These are phyloP conservation scores for Ilyonectria sp. DNA, from an alignment of 2,329 filamentous ascomycete species.

Conservation along the genomic window DNA sequence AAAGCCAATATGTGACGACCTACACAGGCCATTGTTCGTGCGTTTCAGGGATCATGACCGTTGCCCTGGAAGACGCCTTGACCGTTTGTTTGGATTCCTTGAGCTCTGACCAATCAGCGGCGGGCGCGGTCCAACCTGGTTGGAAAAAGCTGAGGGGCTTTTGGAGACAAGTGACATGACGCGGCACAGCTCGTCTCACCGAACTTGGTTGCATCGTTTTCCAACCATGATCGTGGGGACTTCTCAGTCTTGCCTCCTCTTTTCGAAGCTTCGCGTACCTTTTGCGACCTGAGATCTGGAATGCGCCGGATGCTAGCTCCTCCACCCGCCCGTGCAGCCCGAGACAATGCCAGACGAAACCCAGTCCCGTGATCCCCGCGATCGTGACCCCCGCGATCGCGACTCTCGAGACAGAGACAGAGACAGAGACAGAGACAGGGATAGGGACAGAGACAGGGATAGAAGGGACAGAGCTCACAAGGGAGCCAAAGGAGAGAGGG, in stretches of 20 bases:
- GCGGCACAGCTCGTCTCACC: slow-evolving; percentile 24
- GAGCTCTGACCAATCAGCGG: slow-evolving; percentile 37
- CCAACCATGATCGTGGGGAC: slow-evolving; percentile 33
- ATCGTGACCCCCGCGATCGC: slow-evolving; percentile 31
- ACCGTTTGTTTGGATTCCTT: slow-evolving; percentile 38
- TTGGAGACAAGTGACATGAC: slow-evolving; percentile 37
- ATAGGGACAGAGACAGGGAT: slow-evolving; percentile 5
- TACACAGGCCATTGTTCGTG: background rate
- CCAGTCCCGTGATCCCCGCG: slow-evolving; percentile 43
- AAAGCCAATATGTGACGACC: background rate
- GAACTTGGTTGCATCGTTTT: background rate
- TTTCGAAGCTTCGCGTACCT: slow-evolving; percentile 2
- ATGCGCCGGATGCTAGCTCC: slow-evolving; percentile 35
- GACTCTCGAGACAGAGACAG: slow-evolving; percentile 34
- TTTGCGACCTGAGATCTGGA: slow-evolving; percentile 36
- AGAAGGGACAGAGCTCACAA: slow-evolving; percentile 11
- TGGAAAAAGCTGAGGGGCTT: slow-evolving; percentile 44
- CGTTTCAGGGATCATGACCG: slow-evolving; percentile 24
- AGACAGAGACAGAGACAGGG: slow-evolving; percentile 7
- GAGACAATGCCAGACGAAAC: slow-evolving; percentile 43
- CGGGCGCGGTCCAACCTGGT: slow-evolving; percentile 34
- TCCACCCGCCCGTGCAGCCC: slow-evolving; percentile 32
- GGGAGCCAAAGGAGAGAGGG: slow-evolving; percentile 6
- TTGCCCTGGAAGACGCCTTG: slow-evolving; percentile 39
- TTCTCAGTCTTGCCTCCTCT: slow-evolving; percentile 18